Base-by-base conservation (phyloP, 1,284 basidiomycete species). In the Peniophora sp. region DNA sequence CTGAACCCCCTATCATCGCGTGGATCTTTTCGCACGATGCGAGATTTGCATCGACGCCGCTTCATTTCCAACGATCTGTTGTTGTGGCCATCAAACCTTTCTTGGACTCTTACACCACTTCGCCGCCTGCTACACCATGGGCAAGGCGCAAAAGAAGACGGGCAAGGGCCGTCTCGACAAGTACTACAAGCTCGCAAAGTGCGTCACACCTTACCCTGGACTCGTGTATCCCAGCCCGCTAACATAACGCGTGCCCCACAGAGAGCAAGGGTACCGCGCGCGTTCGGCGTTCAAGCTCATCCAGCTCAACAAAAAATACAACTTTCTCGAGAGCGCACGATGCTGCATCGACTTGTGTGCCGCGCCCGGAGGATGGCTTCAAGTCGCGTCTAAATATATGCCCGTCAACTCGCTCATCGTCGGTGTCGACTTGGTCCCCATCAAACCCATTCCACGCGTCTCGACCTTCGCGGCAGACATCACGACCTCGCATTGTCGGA, bases 201-300 rank as follows among this genome's bases (percentile, higher is more conserved):
- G 59, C 54, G 78, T 70, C 12, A 20, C 11, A 22, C 47, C n/a
- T 44, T 17, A 27, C 11, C n/a, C n/a, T n/a, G n/a, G 23, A 18
- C 14, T 22, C 44, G n/a, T 42, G 22, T 41, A 27, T n/a, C n/a
- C n/a, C 43, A 32, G 15, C 37, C n/a, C 37, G 15, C 8, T 15
- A n/a, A 8, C 6, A 41, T 41, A 5, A 8, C 5, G n/a, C 15
- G 44, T 12, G 54, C 59, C 63, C 59, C 62, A 54, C 67, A 92
- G 88, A 68, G 96, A 99, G 73, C 97, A 99, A 75, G 97, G 97
- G 54, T 99, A 96, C 68, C 90, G 97, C 56, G 97, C 97, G 58
- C 96, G 97, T 79, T 98, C 97, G 20, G 97, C 97, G 3, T 99
- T 99, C 86, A 99, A 99, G 74, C 83, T 99, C 53, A 95, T 99